Base-by-base conservation (phyloP, 2,329 filamentous ascomycete genomes). In the Fusarium nurragi region DNA sequence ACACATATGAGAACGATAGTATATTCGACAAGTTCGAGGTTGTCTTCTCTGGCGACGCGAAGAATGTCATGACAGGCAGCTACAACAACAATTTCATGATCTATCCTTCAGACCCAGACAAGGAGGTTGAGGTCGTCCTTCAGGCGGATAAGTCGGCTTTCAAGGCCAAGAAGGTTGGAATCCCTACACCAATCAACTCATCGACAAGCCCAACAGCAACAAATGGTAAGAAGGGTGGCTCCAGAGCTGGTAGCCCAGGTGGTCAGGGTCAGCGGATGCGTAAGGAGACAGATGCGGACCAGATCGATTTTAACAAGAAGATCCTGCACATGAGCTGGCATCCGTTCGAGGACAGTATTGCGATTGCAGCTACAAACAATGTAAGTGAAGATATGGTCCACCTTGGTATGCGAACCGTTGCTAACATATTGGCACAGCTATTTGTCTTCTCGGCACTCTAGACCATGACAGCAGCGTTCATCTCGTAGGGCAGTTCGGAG, bases 81-180 rank as follows among this genome's bases (percentile, higher is more conserved):
- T 99, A 99, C 84, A 99, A 99, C 86, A 99, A 99, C 83, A 99
- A 99, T 82, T 98, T 99, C 84, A 99, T 99, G 95, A 99, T 99
- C 75, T 99, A 98, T 78, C 95, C 95, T 6, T 95, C 94, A 23
- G 94, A 98, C 73, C 92, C 94, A 8, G 92, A 94, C 69, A 96
- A 96, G 81, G 95, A 99, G 76, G 94, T 94, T 4, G 95, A 99
- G 78, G 94, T 99, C 44, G 95, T 99, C 43, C 83, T 99, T 55
- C 95, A 99, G 78, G 95, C 95, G 36, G 95, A 99, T 78, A 99
- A 99, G 83, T 97, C 93, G 54, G 95, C 95, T 12, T 99, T 99
- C 88, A 99, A 99, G 82, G 95, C 95, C 32, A 99, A 99, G 89
- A 99, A 98, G 84, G 94, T 99, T 67, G 95, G 95, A 64, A 92